Evolutionary conservation across 306 rosid species (phyloP).

Genomic region (Acacia acuminata): DNA sequence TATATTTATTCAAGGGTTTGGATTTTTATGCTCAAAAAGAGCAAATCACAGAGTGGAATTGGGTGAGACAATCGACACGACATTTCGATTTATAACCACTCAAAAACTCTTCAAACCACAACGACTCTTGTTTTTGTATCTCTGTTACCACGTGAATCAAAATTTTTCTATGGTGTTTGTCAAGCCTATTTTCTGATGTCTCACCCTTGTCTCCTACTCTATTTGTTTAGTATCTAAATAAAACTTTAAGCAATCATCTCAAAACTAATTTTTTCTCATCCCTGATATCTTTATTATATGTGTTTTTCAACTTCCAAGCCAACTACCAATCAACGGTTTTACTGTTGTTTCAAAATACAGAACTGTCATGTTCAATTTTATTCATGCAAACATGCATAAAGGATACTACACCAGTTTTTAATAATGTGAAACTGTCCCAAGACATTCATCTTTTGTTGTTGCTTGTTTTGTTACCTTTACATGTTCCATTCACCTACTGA

Average conservation of each 20-base stretch:
- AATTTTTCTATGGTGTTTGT: neutral
- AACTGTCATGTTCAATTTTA: neutral
- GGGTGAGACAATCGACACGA: neutral
- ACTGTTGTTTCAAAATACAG: neutral
- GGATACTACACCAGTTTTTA: neutral
- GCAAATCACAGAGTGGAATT: neutral
- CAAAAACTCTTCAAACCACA: neutral
- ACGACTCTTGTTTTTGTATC: conserved; percentile 17
- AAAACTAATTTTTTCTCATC: neutral
- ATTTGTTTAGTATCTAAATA: neutral
- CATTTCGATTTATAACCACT: neutral
- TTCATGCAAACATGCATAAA: neutral
- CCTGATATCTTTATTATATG: neutral
- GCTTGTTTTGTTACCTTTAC: neutral
- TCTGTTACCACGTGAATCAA: conserved; percentile 37
- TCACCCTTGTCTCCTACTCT: neutral
- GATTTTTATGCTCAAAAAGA: neutral
- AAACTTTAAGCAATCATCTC: neutral
- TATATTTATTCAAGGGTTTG: neutral
- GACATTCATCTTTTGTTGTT: neutral
- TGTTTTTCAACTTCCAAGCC: neutral
- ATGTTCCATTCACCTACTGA: neutral
- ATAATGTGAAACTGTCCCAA: neutral
- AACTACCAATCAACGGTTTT: neutral
- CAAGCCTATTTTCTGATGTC: neutral